Evolutionary conservation across 2,329 filamentous ascomycete genomes (phyloP).

Genomic region (Mycogone perniciosa): DNA sequence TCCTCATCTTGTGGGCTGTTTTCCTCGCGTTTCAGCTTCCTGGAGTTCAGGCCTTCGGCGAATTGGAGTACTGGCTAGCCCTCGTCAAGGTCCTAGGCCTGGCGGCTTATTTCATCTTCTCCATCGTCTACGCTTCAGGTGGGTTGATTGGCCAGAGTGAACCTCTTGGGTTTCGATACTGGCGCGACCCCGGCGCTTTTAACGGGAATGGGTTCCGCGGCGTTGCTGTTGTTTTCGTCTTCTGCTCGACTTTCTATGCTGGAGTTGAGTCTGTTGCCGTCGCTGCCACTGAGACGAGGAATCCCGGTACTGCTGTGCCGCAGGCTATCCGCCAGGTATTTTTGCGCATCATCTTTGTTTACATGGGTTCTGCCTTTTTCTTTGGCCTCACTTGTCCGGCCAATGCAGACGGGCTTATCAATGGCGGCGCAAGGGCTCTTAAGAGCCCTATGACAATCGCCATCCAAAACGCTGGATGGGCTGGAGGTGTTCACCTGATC

Average conservation of each 20-base stretch:
- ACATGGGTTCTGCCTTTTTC: constrained; percentile 67
- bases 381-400: constrained; percentile 69
- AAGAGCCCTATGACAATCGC: constrained; percentile 69
- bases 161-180: constrained; percentile 63
- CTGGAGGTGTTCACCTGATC: constrained; percentile 57
- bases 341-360: constrained; percentile 56
- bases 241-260: constrained; percentile 64
- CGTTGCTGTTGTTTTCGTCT: constrained; percentile 60
- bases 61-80: constrained; percentile 75
- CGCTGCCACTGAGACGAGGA: constrained; percentile 55
- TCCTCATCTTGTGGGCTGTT: constrained; percentile 67
- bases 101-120: constrained; percentile 66
- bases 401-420: constrained; percentile 57
- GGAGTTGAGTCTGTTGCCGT: constrained; percentile 61
- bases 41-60: constrained; percentile 68
- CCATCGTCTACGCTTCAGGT: constrained; percentile 64
- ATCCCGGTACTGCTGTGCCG: constrained; percentile 50
- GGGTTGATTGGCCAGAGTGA: constrained; percentile 54
- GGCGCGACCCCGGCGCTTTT: constrained; percentile 65
- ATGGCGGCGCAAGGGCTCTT: constrained; percentile 55
- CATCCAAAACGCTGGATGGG: constrained; percentile 66
- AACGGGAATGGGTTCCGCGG: constrained; percentile 59
- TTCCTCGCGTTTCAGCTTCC: constrained; percentile 65
- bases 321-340: constrained; percentile 55
- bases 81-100: constrained; percentile 65